phyloP scores from a whole-genome alignment of 2,329 filamentous ascomycete genomes.

The Arthrobotrys megalospora region DNA sequence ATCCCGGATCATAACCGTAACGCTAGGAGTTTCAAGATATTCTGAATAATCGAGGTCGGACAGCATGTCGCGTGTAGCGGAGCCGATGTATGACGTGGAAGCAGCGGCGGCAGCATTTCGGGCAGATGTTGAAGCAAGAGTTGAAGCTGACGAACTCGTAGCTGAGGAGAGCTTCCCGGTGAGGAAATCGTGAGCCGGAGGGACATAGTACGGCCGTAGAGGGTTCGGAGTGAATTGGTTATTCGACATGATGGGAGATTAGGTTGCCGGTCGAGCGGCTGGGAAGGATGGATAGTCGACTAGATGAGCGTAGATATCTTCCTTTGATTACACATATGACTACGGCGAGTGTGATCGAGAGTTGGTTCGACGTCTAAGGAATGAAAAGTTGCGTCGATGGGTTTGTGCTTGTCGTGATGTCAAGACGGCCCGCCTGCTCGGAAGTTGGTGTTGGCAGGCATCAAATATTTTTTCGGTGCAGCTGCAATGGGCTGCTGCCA shows the following conservation, averaged over 20 bases:
- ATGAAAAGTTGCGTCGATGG: conserved; percentile 13
- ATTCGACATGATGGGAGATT: conserved; percentile 64
- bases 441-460: conserved; percentile 49
- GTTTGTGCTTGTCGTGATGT: conserved; percentile 22
- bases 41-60: conserved; percentile 93
- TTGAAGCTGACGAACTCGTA: conserved; percentile 67
- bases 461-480: conserved; percentile 52
- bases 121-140: conserved; percentile 69
- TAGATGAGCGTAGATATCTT: conserved; percentile 1
- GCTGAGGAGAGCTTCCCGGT: conserved; percentile 67
- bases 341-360: not conserved
- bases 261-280: conserved; percentile 24
- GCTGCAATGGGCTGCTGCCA: conserved; percentile 44
- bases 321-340: conserved; percentile 1
- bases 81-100: conserved; percentile 60
- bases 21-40: conserved; percentile 83
- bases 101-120: conserved; percentile 67
- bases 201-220: conserved; percentile 79
- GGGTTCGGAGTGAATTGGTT: conserved; percentile 73
- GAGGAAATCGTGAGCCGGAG: conserved; percentile 72
- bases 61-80: conserved; percentile 78
- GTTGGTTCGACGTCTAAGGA: conserved; percentile 1
- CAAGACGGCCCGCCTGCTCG: conserved; percentile 3
- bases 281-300: not conserved
- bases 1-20: conserved; percentile 80